A percentile compares a stretch with the other conserved stretches of the same genome.
Evolutionary conservation across 73 alveolate species (phyloP).

Genomic region (Strombidium stylifer): DNA sequence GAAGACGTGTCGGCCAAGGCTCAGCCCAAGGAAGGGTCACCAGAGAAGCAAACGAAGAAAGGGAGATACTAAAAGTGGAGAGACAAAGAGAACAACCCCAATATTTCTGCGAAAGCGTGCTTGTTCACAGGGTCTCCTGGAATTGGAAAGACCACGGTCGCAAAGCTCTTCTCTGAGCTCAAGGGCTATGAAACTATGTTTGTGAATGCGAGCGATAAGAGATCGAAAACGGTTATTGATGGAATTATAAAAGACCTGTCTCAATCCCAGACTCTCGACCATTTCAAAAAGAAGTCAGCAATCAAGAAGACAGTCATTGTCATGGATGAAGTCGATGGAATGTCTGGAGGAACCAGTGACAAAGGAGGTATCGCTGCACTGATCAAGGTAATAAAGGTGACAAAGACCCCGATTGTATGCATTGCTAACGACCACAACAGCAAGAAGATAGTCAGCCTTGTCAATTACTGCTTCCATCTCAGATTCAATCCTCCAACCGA

Average conservation of each 20-base stretch:
- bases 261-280: constrained; percentile 1
- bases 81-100: too few species aligned
- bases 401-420: constrained; percentile 97
- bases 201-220: constrained; percentile 83
- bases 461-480: constrained; percentile 92
- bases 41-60: constrained; percentile 59
- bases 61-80: constrained; percentile 66
- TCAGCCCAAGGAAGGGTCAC: constrained; percentile 61
- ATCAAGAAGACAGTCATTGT: constrained; percentile 58
- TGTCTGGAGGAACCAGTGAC: constrained; percentile 97
- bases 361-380: constrained; percentile 99
- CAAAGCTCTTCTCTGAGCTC: constrained; percentile 73
- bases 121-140: constrained; percentile 95
- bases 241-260: constrained; percentile 55
- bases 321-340: constrained; percentile 99
- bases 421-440: constrained; percentile 96
- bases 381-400: constrained; percentile 90
- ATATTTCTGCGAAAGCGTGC: constrained; percentile 94
- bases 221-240: constrained; percentile 83
- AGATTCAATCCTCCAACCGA: too few species aligned
- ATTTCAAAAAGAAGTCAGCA: constrained; percentile 3
- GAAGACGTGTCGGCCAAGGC: constrained; percentile 83
- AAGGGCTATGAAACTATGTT: constrained; percentile 79
- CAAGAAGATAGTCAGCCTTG: constrained; percentile 70
- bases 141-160: constrained; percentile 88